Base-by-base conservation (phyloP, 2,329 filamentous ascomycete genomes). In the Claviceps sp. region DNA sequence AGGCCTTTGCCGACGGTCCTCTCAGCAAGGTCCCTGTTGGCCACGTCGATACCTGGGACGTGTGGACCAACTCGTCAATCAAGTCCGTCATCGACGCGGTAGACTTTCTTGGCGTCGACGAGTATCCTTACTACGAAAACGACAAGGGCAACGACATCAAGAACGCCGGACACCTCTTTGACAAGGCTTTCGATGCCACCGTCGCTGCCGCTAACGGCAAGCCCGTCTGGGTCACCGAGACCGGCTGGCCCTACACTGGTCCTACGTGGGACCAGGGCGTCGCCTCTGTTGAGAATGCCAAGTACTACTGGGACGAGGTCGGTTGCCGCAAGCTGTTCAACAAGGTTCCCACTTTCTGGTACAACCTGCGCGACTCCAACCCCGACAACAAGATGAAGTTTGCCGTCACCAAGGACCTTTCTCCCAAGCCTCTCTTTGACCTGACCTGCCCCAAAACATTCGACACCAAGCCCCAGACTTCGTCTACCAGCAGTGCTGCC, bases 21-120 rank as follows among this genome's bases (percentile, higher is more conserved):
- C 67, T 77, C 18, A 57, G 71, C 64, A 71, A 70, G 48, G 68
- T 73, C 54, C 72, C 78, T 48, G 69, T 83, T 55, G 81, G 81
- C 26, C 82, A 85, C 65, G 82, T 85, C 58, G 82, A 86, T 66
- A 85, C 82, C 50, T 84, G 80, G 77, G 80, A 80, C 45, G 74
- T 72, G 47, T 82, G 78, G 78, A 71, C 75, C 47, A 77, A 85
- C 66, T 55, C 64, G 53, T 74, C 73, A 61, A 84, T 83, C 70
- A 73, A 73, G 59, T 66, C 69, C 51, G 80, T 85, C 54, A 73
- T 84, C 56, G 70, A 77, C 54, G 80, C 78, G 51, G 72, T 77
- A 55, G 82, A 86, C 70, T 85, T 77, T 65, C 63, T 85, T 53
- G 81, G 81, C 48, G 75, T 81, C 41, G 79, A 85, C 57, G 79